Evolutionary conservation across 2,329 filamentous ascomycete genomes (phyloP), one percentile per base, ranked within the genome.

Genomic region (Paecilomyces sp.): DNA sequence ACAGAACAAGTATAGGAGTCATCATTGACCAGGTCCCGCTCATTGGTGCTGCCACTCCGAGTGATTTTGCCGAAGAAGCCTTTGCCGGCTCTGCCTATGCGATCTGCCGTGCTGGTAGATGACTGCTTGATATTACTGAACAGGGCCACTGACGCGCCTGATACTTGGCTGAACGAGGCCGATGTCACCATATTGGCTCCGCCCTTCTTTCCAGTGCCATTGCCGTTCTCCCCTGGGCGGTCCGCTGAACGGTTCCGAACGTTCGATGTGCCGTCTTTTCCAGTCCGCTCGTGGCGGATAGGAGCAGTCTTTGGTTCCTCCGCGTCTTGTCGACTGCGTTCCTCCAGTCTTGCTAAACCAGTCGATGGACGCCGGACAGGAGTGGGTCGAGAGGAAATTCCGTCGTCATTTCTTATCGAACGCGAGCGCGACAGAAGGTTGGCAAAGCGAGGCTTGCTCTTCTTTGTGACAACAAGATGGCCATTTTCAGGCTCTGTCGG

Each of bases 1-100:
- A 96, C 87, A 66, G 89, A 91, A 68, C 92, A 82, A 58, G 89
- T 83, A 68, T 97, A 96, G 68, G 91, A 88, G 70, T 94, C 91
- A 67, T 92, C 88, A 65, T 91, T 91, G 12, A 91, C 77, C 1
- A 83, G 74, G 77, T 88, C 70, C 87, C 89, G 66, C 75, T 83
- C 77, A 41, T 87, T 85, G 65, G 86, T 89, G 70, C 89, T 90
- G 54, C 82, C 83, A 68, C 87, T 89, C 58, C 90, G 83, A 22
- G 83, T 83, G 65, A 88, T 82, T 74, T 94, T 94, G 61, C 89
- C 89, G 69, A 96, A 92, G 57, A 95, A 81, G 9, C 89, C 88
- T 70, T 92, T 93, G 64, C 90, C 88, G 62, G 93, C 85, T 68
- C 91, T 91, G 63, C 81, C 81, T 60, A 86, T 72, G 50, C 83